Base-by-base conservation (phyloP, 495 filamentous ascomycete species). In the Chaetomium fimeti region DNA sequence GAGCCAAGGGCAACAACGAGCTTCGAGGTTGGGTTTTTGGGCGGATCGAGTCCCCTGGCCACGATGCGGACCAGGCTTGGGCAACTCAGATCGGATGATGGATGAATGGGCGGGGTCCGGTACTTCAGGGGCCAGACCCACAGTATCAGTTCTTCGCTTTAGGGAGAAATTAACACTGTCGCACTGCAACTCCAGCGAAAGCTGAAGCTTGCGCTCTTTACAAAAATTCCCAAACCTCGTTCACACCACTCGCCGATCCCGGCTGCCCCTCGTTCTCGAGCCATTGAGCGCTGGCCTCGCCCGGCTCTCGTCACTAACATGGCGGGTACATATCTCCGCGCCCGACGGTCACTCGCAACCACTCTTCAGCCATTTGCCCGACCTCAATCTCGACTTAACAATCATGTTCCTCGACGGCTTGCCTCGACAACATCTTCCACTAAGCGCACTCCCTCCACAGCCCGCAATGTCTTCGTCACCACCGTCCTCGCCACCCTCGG, bases 401-500 rank as follows among this genome's bases (percentile, higher is more conserved):
- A 47, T 62, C 52, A 55, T 49, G 48, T 56, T 28, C 56, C 62
- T 40, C 72, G 66, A 55, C 80, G 77, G 54, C 61, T 69, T 22
- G 72, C 75, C 54, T 81, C 79, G 15, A 78, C 79, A 5, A 62
- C 69, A 0, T 72, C 79, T 18, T 49, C 45, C 45, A 11, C 45
- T 51, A 68, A 74, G 24, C 68, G 73, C 48, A 73, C 56, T 12
- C 16, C 75, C 11, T 43, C 71, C 40, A 61, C 68, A 18, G 76
- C 77, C 0, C 74, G 78, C 27, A 58, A 81, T 43, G 60, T 83
- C 49, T 62, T 88, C 24, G 83, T 85, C 60, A 81, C 86, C 53
- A 82, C 84, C 20, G 78, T 85, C 3, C 66, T 92, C 56, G 70
- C 71, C 8, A 51, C 71, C 18, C 64, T 70, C 16, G 68, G 68